Base-by-base conservation (phyloP, 225 moss, liverwort and hornwort genomes). In the Sphagnum tenellum region DNA sequence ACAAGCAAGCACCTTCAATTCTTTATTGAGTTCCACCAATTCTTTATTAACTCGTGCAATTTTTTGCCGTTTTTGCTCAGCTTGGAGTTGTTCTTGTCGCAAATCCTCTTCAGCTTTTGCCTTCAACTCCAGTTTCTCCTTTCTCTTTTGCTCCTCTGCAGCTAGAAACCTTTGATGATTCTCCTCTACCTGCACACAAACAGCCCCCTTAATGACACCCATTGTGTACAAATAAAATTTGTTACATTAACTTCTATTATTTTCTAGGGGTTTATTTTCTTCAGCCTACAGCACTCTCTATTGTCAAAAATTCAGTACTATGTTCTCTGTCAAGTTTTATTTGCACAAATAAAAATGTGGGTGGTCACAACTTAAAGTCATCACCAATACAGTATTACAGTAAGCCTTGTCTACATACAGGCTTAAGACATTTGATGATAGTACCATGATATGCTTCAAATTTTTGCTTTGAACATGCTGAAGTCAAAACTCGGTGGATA, bases 21-120 rank as follows among this genome's bases (percentile, higher is more conserved):
- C 7, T 9, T 51, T 49, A 64, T 64, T 64, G 4, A 64, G 12
- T 12, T 49, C 63, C 13, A 47, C 49, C 9, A 64, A 64, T 3
- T 64, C 63, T 64, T 29, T 64, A 11, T 49, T 49, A 49, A 29
- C 48, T 12, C 46, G 63, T 12, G 49, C 63, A 47, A 64, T 64
- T 14, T 64, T 64, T 50, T 64, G 48, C 0, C 48, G 48, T 50
- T 64, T 64, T 29, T 50, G 4, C 14, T 64, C 63, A 29, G 9
- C 29, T 3, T 49, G 63, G n/a, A 64, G 4, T 9, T 9, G 8
- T 4, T 64, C 63, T 2, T 64, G 14, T 7, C 48, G 10, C 49
- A 49, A 11, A 3, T 64, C 50, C n/a, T 49, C 63, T 50, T 64
- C 63, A 4, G n/a, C 8, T 50, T 64, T 11, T 5, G 48, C 14